Percentiles rank a stretch among this genome's conserved stretches.
Evolutionary conservation across 2,329 filamentous ascomycete genomes (phyloP).

Genomic region (Pseudocercospora crystallina): DNA sequence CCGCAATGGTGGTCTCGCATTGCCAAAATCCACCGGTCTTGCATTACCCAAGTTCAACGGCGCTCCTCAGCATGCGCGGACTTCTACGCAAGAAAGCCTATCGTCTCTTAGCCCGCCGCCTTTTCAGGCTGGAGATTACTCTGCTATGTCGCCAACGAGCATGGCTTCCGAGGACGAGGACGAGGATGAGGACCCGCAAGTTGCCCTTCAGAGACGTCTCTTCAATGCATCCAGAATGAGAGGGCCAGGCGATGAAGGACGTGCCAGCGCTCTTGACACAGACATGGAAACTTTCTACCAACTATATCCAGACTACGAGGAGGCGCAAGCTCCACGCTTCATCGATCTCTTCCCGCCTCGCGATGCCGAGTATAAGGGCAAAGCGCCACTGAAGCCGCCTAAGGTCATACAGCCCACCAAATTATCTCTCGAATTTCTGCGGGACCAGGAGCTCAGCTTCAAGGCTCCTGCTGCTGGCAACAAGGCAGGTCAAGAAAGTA

Average conservation of each 20-base stretch:
- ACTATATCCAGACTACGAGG: constrained; percentile 78
- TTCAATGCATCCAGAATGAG: constrained; percentile 30
- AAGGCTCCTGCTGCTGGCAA: constrained; percentile 61
- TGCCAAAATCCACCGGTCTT: constrained; percentile 30
- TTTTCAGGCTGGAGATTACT: constrained; percentile 22
- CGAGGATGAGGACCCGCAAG: constrained; percentile 24
- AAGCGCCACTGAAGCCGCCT: constrained; percentile 74
- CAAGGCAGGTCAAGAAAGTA: constrained; percentile 45
- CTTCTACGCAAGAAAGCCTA: constrained; percentile 16
- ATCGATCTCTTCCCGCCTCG: constrained; percentile 81
- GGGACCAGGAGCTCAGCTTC: constrained; percentile 84
- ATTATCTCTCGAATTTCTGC: constrained; percentile 78
- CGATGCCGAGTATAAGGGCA: constrained; percentile 73
- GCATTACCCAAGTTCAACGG: constrained; percentile 27
- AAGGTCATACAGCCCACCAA: constrained; percentile 85
- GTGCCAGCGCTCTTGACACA: constrained; percentile 52
- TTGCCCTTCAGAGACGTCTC: constrained; percentile 31
- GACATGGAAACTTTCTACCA: constrained; percentile 74
- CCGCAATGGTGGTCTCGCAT: constrained; percentile 29
- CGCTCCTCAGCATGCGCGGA: constrained; percentile 9
- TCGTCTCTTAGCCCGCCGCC: constrained; percentile 29
- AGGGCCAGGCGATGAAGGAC: constrained; percentile 27
- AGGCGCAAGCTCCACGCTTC: constrained; percentile 72
- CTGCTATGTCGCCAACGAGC: constrained; percentile 25
- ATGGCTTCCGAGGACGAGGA: constrained; percentile 28